A percentile compares a stretch with the other conserved stretches of the same genome.
These are phyloP conservation scores for Fagopyrum tataricum DNA, from an alignment of 148 eudicot species.

Conservation along the genomic window DNA sequence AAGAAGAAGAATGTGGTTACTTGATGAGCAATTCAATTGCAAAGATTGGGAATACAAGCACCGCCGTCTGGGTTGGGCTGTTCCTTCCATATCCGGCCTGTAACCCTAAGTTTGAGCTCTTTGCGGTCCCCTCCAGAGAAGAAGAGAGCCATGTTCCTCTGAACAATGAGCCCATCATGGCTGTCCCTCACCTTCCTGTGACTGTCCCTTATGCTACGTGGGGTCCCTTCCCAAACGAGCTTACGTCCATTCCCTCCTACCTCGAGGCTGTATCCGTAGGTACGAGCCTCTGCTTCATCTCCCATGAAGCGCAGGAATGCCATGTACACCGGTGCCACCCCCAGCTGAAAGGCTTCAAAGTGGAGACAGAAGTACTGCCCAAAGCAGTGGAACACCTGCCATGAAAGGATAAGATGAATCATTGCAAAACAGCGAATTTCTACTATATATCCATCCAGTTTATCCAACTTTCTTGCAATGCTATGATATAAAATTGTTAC, in stretches of 20 bases:
- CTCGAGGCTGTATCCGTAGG: constrained; percentile 78
- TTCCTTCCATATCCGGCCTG: constrained; percentile 95
- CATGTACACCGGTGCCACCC: constrained; percentile 90
- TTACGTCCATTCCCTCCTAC: constrained; percentile 87
- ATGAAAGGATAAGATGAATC: neutral
- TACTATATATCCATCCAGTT: neutral
- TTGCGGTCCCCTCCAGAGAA: constrained; percentile 88
- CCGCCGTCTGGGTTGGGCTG: constrained; percentile 65
- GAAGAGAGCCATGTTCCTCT: constrained; percentile 85
- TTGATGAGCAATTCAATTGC: constrained; percentile 33
- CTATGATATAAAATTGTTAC: neutral
- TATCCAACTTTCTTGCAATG: neutral
- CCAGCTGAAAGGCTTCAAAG: constrained; percentile 85
- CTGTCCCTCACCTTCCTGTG: constrained; percentile 92
- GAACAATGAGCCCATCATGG: constrained; percentile 87
- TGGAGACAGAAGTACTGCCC: constrained; percentile 97
- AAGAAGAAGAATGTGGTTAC: neutral
- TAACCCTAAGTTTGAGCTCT: constrained; percentile 88
- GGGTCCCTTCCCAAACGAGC: constrained; percentile 87
- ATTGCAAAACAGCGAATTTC: neutral
- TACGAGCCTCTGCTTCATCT: constrained; percentile 77
- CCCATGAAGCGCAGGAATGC: constrained; percentile 98
- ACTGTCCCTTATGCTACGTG: constrained; percentile 81
- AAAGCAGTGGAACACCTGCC: constrained; percentile 87
- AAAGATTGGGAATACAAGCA: constrained; percentile 65